A percentile compares a stretch with the other conserved stretches of the same genome.
Evolutionary conservation across 2,329 filamentous ascomycete species (phyloP).

Genomic region (Alternaria gansuensis): DNA sequence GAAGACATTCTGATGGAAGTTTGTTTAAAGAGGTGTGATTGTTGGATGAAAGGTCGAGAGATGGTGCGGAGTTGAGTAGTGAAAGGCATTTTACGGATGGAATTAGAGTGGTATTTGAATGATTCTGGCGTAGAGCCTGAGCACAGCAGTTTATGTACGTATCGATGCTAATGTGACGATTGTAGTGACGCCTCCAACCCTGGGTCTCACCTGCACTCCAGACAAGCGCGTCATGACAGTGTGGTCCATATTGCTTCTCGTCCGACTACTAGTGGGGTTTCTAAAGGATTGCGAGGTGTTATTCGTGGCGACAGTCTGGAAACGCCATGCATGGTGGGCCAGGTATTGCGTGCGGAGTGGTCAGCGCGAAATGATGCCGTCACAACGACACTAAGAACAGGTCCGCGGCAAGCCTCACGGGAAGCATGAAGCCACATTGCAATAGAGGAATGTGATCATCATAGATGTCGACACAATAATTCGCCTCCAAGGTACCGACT

Average conservation of each 20-base stretch:
- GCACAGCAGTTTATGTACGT: constrained; percentile 17
- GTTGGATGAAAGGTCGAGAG: constrained; percentile 30
- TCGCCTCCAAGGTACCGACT: constrained; percentile 1
- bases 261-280: background rate
- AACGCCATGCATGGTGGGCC: background rate
- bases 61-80: constrained; percentile 32
- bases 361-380: constrained; percentile 5
- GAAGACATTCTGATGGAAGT: constrained; percentile 38
- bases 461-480: background rate
- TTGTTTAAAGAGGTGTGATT: constrained; percentile 24
- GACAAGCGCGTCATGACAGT: constrained; percentile 12
- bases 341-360: constrained; percentile 1
- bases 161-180: constrained; percentile 2
- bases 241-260: background rate
- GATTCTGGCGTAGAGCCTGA: background rate
- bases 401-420: constrained; percentile 7
- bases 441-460: background rate
- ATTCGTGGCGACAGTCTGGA: background rate
- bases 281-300: background rate
- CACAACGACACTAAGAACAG: background rate
- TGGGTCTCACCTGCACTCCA: background rate
- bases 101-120: constrained; percentile 10
- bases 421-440: constrained; percentile 1
- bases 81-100: constrained; percentile 27
- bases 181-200: constrained; percentile 1